phyloP scores from a whole-genome alignment of 345 rosid genomes.

The Brassica incana region DNA sequence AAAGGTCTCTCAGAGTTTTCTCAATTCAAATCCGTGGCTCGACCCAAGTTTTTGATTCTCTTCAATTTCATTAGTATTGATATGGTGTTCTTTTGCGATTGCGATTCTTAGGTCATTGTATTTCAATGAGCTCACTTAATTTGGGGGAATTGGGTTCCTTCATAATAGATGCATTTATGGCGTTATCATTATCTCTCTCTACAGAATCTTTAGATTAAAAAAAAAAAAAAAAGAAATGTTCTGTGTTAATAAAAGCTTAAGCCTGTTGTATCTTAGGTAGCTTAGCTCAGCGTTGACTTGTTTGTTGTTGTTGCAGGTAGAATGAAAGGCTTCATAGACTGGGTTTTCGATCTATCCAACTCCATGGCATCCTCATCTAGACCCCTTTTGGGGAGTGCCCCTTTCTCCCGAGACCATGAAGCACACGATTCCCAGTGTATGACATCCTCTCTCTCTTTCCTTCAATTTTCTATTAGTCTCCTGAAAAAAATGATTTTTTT shows the following conservation, averaged over 20 bases:
- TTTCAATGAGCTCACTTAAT: neutral
- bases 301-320: constrained; percentile 9
- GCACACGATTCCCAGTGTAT: constrained; percentile 49
- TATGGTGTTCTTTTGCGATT: neutral
- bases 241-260: neutral
- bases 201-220: neutral
- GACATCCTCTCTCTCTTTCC: constrained; percentile 2
- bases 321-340: constrained; percentile 85
- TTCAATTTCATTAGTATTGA: neutral
- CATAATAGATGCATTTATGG: neutral
- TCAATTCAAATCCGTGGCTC: neutral
- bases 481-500: neutral
- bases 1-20: neutral
- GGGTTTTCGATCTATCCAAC: constrained; percentile 62
- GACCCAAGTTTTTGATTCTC: neutral
- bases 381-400: constrained; percentile 56
- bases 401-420: constrained; percentile 43
- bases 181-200: neutral
- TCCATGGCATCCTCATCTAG: constrained; percentile 63
- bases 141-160: constrained; percentile 3
- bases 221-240: too few species aligned
- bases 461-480: neutral
- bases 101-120: neutral
- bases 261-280: neutral
- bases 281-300: neutral